phyloP scores from a whole-genome alignment of 768 basidiomycete genomes.

The Amanita fuliginea region DNA sequence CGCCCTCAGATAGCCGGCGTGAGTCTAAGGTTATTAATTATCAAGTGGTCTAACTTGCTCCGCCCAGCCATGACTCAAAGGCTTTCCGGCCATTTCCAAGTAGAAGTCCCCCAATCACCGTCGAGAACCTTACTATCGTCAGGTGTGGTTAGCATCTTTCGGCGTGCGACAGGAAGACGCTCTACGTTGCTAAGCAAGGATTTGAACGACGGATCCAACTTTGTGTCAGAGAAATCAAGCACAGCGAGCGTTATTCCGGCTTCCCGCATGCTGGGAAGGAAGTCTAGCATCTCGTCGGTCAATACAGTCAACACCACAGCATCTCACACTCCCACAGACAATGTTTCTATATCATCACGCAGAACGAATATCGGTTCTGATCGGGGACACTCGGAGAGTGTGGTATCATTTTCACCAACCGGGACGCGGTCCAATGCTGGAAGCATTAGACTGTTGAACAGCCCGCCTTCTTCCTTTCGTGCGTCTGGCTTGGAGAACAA shows the following conservation, averaged over 20 bases:
- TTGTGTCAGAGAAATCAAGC: constrained; percentile 26
- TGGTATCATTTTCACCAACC: constrained; percentile 17
- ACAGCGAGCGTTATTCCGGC: constrained; percentile 28
- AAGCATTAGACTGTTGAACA: constrained; percentile 34
- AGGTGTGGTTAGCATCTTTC: constrained; percentile 39
- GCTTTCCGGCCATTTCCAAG: constrained; percentile 26
- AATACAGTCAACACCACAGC: constrained; percentile 33
- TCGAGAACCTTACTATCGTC: constrained; percentile 45
- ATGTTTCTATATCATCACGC: constrained; percentile 34
- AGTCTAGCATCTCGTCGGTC: constrained; percentile 39
- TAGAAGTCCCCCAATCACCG: constrained; percentile 32
- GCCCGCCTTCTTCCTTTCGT: constrained; percentile 53
- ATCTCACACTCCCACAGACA: constrained; percentile 25
- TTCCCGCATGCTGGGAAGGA: constrained; percentile 30
- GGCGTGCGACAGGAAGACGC: constrained; percentile 33
- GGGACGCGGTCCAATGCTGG: constrained; percentile 32
- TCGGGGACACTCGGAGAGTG: constrained; percentile 17
- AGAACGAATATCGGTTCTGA: constrained; percentile 19
- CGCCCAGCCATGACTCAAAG: constrained; percentile 22
- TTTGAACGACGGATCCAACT: constrained; percentile 37
- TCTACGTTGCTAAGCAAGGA: constrained; percentile 26
- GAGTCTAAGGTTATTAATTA: neutral
- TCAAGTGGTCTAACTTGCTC: neutral
- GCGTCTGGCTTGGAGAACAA: constrained; percentile 26
- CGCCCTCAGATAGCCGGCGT: constrained; percentile 15